Evolutionary conservation across 208 protist genomes (phyloP), one percentile per base, ranked within the genome.

Genomic region (Balamuthia mandrillaris): DNA sequence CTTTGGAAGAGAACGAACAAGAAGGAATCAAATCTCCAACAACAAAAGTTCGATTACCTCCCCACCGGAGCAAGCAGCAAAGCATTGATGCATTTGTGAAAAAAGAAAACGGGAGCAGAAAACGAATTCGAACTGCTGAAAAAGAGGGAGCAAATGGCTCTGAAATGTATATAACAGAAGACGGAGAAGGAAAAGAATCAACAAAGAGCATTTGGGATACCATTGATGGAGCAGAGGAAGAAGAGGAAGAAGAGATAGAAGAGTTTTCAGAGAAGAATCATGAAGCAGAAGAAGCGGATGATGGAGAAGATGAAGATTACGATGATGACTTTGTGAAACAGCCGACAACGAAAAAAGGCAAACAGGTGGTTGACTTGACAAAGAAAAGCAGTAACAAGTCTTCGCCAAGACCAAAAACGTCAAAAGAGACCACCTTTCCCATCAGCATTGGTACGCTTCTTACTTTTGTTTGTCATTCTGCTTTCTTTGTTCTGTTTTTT

Each of bases 371-470:
- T n/a, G n/a, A n/a, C 41, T 44, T 51, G 35, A 44, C n/a, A 6
- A 44, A 56, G 70, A 10, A n/a, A 33, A 10, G 39, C 77, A 56
- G 68, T n/a, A 68, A 24, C 56, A 83, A 83, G 18, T 56, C 18
- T 56, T n/a, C 49, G 49, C n/a, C n/a, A 56, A n/a, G n/a, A 68
- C 54, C 33, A 83, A 83, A 44, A 83, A 83, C 39, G 52, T 83
- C 24, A 56, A 56, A 56, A 5, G n/a, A 24, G 3, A 42, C 54
- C 51, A 68, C 35, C 37, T 56, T 83, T 37, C 77, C 77, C 35
- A 83, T 83, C 58, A 83, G 68, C 54, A 83, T 83, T 31, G 77
- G 47, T 18, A 24, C 14, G 14, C 47, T 18, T 54, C 18, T 24
- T 14, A 14, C 2, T 49, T 51, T 49, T 27, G 33, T 42, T 0